Evolutionary conservation across 352 stramenopile genomes (phyloP).

Genomic region (Hyaloperonospora arabidopsidis): DNA sequence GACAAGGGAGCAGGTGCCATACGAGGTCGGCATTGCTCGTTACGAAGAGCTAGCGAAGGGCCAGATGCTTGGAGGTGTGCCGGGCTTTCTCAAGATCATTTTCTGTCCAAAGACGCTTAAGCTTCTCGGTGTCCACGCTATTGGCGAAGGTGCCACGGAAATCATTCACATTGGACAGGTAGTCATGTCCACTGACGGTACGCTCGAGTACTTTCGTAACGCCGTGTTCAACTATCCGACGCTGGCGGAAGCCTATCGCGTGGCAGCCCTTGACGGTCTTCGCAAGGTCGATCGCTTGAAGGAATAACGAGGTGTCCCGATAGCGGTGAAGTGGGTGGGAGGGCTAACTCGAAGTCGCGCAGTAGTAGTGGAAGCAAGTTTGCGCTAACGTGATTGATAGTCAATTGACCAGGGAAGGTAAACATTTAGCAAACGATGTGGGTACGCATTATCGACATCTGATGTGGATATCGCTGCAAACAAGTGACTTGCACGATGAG

Average conservation of each 20-base stretch:
- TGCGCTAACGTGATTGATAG: no score
- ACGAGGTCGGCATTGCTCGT: conserved; percentile 70
- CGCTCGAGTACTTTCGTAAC: conserved; percentile 86
- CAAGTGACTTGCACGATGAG: no score
- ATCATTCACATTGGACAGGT: conserved; percentile 88
- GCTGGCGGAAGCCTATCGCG: conserved; percentile 80
- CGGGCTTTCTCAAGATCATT: conserved; percentile 81
- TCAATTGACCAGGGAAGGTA: no score
- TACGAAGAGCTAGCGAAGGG: conserved; percentile 82
- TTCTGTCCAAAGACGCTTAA: conserved; percentile 72
- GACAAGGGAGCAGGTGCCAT: conserved; percentile 62
- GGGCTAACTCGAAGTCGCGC: no score
- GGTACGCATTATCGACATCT: no score
- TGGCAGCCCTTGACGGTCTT: conserved; percentile 70
- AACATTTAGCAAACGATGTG: no score
- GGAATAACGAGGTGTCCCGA: conserved; percentile 4
- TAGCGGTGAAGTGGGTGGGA: no score
- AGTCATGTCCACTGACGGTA: conserved; percentile 77
- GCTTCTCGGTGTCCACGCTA: conserved; percentile 74
- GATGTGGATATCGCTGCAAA: no score
- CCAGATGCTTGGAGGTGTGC: conserved; percentile 76
- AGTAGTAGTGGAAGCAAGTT: no score
- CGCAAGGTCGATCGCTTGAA: conserved; percentile 57
- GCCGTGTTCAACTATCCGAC: conserved; percentile 91
- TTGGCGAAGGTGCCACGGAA: conserved; percentile 81